Evolutionary conservation across 2,329 filamentous ascomycete species (phyloP).

Genomic region (Teratosphaeria epicoccoides): DNA sequence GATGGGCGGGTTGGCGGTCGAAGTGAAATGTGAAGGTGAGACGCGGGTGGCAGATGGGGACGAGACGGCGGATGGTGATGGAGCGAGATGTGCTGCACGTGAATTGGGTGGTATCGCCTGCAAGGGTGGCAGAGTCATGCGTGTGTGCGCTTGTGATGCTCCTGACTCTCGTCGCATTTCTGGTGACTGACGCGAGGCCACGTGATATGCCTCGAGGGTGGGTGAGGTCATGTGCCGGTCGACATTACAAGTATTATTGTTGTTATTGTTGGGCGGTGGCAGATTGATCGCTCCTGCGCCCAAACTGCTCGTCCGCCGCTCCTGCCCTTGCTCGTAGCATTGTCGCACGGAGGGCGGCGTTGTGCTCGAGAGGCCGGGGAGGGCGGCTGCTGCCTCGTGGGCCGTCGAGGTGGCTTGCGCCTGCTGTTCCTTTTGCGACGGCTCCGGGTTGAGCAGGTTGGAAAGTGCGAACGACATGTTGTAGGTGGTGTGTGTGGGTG

Average conservation of each 20-base stretch:
- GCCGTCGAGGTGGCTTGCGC: constrained; percentile 14
- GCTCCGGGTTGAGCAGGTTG: constrained; percentile 29
- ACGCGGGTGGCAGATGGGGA: constrained; percentile 3
- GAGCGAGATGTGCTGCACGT: neutral
- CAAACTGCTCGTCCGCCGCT: constrained; percentile 21
- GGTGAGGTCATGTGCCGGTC: constrained; percentile 31
- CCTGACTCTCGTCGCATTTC: constrained; percentile 31
- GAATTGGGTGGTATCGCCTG: constrained; percentile 18
- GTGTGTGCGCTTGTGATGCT: constrained; percentile 21
- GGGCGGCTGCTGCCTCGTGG: constrained; percentile 31
- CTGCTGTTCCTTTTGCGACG: constrained; percentile 5
- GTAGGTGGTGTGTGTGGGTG: too few species aligned
- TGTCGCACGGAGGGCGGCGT: constrained; percentile 13
- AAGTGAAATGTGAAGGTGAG: constrained; percentile 4
- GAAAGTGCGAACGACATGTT: constrained; percentile 22
- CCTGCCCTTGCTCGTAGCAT: constrained; percentile 11
- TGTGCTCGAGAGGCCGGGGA: constrained; percentile 20
- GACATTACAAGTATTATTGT: constrained; percentile 17
- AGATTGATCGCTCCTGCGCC: constrained; percentile 30
- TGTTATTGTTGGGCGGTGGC: constrained; percentile 21
- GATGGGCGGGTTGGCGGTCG: constrained; percentile 14
- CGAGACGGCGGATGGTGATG: neutral
- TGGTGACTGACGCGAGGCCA: constrained; percentile 33
- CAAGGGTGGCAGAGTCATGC: constrained; percentile 33
- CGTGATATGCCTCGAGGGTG: constrained; percentile 38